phyloP scores from a whole-genome alignment of 495 filamentous ascomycete genomes.

The Recurvomyces mirabilis region DNA sequence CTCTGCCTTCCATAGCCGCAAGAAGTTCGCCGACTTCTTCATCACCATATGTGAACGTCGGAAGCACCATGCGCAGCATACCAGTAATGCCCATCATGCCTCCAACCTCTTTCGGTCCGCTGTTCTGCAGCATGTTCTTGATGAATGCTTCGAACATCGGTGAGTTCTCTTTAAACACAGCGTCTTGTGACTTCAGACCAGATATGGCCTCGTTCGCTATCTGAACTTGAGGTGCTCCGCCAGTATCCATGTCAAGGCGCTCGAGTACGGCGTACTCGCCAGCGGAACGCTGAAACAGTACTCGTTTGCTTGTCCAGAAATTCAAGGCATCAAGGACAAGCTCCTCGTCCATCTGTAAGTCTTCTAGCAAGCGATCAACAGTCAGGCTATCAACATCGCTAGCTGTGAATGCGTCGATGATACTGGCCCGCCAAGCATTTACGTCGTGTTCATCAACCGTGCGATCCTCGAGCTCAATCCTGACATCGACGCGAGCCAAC shows the following conservation, averaged over 20 bases:
- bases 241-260: slow-evolving; percentile 41
- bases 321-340: slow-evolving; percentile 65
- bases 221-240: slow-evolving; percentile 39
- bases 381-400: slow-evolving; percentile 40
- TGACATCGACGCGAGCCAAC: slow-evolving; percentile 67
- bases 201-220: slow-evolving; percentile 32
- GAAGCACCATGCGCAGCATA: slow-evolving; percentile 86
- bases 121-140: slow-evolving; percentile 87
- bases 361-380: slow-evolving; percentile 48
- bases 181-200: slow-evolving; percentile 25
- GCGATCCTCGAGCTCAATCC: slow-evolving; percentile 74
- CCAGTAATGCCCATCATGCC: slow-evolving; percentile 67
- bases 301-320: slow-evolving; percentile 75
- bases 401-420: slow-evolving; percentile 65
- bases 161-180: slow-evolving; percentile 55
- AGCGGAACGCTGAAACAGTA: slow-evolving; percentile 49
- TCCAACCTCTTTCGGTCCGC: slow-evolving; percentile 51
- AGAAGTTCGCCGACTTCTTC: slow-evolving; percentile 71
- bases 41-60: slow-evolving; percentile 67
- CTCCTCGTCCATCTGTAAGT: slow-evolving; percentile 63
- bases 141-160: slow-evolving; percentile 84
- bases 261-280: slow-evolving; percentile 56
- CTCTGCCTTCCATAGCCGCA: slow-evolving; percentile 56
- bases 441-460: slow-evolving; percentile 56
- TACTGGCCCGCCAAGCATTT: slow-evolving; percentile 76